A percentile compares a stretch with the other conserved stretches of the same genome.
These are phyloP conservation scores for Saraca asoca DNA, from an alignment of 331 rosid species.

Conservation along the genomic window DNA sequence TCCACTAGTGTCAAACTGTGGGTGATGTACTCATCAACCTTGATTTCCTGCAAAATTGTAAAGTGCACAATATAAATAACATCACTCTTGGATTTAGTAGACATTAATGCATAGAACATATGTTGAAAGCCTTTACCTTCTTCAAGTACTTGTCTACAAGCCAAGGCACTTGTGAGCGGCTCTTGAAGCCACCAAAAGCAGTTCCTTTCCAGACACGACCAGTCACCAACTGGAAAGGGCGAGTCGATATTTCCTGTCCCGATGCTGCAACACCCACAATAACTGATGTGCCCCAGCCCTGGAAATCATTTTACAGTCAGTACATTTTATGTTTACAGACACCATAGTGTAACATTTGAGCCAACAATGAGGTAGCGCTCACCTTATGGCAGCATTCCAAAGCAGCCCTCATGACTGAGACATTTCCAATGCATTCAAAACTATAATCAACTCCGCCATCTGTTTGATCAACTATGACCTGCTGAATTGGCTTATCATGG, in stretches of 20 bases:
- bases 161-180: slow-evolving; percentile 95
- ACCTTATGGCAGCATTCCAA: slow-evolving; percentile 97
- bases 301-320: slow-evolving; percentile 28
- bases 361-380: slow-evolving; percentile 31
- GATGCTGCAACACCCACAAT: slow-evolving; percentile 98
- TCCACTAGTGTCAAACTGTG: slow-evolving; percentile 74
- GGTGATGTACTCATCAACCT: slow-evolving; percentile 93
- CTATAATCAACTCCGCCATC: slow-evolving; percentile 96
- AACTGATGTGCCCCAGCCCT: slow-evolving; percentile 98
- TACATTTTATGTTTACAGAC: background rate
- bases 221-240: slow-evolving; percentile 95
- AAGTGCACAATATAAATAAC: slow-evolving; percentile 11
- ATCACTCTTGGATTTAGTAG: background rate
- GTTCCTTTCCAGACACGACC: slow-evolving; percentile 99
- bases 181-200: slow-evolving; percentile 96
- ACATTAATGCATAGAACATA: slow-evolving; percentile 1
- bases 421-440: slow-evolving; percentile 98
- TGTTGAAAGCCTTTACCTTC: slow-evolving; percentile 56
- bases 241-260: slow-evolving; percentile 87
- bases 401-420: slow-evolving; percentile 90
- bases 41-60: slow-evolving; percentile 72
- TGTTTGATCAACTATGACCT: slow-evolving; percentile 79
- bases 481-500: slow-evolving; percentile 88
- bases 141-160: slow-evolving; percentile 94
- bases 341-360: slow-evolving; percentile 30